These are phyloP conservation scores for Stipa capillata DNA, from an alignment of 176 grass and related monocot species.

Conservation along the genomic window DNA sequence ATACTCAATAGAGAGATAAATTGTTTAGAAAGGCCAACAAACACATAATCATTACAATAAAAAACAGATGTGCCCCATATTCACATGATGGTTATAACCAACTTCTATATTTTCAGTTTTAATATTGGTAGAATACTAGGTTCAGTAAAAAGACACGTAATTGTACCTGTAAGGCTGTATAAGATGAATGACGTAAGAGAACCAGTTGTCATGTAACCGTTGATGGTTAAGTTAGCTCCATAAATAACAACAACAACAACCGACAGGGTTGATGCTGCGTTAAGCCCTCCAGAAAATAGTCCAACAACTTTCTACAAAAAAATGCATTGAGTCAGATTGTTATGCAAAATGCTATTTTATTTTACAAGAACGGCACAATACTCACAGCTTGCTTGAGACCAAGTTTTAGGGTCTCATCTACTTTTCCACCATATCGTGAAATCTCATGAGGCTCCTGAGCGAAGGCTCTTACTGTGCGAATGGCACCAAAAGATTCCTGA, in stretches of 20 bases:
- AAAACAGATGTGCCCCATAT: neutral
- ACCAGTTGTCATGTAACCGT: constrained; percentile 89
- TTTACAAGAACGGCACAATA: constrained; percentile 12
- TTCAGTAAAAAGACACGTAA: neutral
- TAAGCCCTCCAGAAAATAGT: constrained; percentile 89
- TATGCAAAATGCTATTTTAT: neutral
- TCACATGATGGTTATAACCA: neutral
- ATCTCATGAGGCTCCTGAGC: constrained; percentile 80
- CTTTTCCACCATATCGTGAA: constrained; percentile 77
- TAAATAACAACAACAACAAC: constrained; percentile 87
- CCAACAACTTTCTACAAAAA: constrained; percentile 83
- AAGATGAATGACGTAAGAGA: constrained; percentile 97
- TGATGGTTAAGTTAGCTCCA: constrained; percentile 92
- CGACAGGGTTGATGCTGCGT: constrained; percentile 83
- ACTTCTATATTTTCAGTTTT: neutral
- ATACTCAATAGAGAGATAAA: constrained; percentile 6
- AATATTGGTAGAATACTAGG: neutral
- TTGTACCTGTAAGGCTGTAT: constrained; percentile 94
- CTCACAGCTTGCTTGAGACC: constrained; percentile 96
- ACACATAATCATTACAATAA: neutral
- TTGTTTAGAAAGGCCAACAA: neutral
- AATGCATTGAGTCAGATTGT: neutral
- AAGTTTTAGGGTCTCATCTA: constrained; percentile 84
- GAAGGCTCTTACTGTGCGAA: constrained; percentile 93
- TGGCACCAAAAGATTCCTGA: constrained; percentile 95